A percentile compares a stretch with the other conserved stretches of the same genome.
These are phyloP conservation scores for Pisolithus orientalis DNA, from an alignment of 768 basidiomycete genomes.

Conservation along the genomic window DNA sequence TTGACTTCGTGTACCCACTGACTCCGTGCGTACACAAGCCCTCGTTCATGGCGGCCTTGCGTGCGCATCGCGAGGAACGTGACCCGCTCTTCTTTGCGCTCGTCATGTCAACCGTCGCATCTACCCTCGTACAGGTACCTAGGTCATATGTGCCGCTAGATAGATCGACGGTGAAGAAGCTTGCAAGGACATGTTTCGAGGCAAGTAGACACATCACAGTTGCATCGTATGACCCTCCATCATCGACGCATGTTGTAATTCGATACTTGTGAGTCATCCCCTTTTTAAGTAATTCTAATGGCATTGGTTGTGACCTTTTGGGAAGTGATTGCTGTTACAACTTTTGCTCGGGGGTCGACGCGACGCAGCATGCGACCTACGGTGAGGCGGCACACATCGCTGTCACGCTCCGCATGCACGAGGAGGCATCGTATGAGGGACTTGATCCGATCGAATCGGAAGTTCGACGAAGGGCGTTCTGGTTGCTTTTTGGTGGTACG, in stretches of 20 bases:
- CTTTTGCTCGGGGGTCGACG: conserved; percentile 84
- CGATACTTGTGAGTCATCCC: conserved; percentile 70
- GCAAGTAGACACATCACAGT: conserved; percentile 78
- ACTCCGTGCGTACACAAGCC: conserved; percentile 90
- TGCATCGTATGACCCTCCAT: conserved; percentile 77
- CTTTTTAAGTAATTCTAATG: neutral
- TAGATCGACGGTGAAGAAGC: conserved; percentile 72
- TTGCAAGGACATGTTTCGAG: conserved; percentile 76
- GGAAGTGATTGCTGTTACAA: conserved; percentile 77
- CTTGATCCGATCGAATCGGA: conserved; percentile 86
- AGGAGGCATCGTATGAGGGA: conserved; percentile 76
- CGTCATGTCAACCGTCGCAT: conserved; percentile 84
- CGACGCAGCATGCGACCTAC: conserved; percentile 82
- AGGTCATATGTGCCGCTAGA: conserved; percentile 86
- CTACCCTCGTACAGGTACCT: conserved; percentile 84
- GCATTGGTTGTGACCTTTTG: conserved; percentile 1
- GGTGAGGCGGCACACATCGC: conserved; percentile 84
- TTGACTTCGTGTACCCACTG: conserved; percentile 89
- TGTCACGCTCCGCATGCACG: conserved; percentile 77
- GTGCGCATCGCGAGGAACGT: conserved; percentile 70
- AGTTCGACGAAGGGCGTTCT: conserved; percentile 80
- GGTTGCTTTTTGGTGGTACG: conserved; percentile 84
- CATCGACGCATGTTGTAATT: conserved; percentile 78
- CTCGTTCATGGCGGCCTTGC: conserved; percentile 87
- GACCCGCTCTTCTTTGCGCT: conserved; percentile 89